phyloP scores from a whole-genome alignment of 2,329 filamentous ascomycete genomes.

The Fusarium sp. region DNA sequence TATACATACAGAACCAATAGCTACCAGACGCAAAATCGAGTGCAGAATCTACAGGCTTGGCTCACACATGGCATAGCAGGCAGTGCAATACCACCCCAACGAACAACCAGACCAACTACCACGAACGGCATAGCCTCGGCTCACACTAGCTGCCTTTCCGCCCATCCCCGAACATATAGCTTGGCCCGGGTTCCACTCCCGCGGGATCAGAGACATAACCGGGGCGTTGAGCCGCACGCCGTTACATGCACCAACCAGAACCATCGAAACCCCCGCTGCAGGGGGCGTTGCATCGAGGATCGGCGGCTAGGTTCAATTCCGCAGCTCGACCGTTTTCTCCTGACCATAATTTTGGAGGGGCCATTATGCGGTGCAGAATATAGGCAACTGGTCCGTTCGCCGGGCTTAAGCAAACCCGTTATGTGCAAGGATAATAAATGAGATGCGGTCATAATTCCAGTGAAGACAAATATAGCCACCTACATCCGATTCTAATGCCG shows the following conservation, averaged over 20 bases:
- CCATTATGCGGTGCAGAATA: not conserved
- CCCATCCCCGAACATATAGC: not conserved
- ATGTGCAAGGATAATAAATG: not conserved
- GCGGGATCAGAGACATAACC: not conserved
- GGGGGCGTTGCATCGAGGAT: slow-evolving; percentile 13
- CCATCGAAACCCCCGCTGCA: slow-evolving; percentile 1
- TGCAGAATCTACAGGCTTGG: not conserved
- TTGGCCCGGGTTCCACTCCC: not conserved
- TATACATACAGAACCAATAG: not conserved
- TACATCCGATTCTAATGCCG: not conserved
- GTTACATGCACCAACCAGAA: slow-evolving; percentile 11
- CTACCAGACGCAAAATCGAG: not conserved
- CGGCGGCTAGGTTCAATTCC: not conserved
- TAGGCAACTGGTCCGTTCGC: not conserved
- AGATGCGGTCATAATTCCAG: not conserved
- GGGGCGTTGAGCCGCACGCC: not conserved
- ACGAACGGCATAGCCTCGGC: slow-evolving; percentile 5
- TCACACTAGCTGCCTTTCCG: slow-evolving; percentile 2
- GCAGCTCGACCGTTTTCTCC: not conserved
- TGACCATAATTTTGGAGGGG: not conserved
- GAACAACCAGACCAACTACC: not conserved
- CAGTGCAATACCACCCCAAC: not conserved
- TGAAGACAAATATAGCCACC: not conserved
- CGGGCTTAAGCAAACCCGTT: not conserved
- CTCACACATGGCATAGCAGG: not conserved